phyloP scores from a whole-genome alignment of 2,329 filamentous ascomycete species.

The Scytalidium sp. region DNA sequence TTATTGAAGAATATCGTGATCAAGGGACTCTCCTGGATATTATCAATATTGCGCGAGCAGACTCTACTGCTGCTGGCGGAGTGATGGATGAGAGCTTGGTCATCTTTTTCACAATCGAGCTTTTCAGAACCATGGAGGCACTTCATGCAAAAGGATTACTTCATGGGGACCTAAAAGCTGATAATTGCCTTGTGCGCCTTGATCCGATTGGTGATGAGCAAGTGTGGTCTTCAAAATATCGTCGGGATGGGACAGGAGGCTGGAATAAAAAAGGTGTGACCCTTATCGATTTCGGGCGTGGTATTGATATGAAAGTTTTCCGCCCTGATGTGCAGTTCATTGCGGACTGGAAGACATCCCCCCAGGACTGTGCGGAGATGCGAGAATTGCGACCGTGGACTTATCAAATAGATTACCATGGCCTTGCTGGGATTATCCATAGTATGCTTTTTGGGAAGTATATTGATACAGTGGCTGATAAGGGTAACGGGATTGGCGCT shows the following conservation, averaged over 20 bases:
- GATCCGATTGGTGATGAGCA: constrained; percentile 48
- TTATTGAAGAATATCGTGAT: constrained; percentile 82
- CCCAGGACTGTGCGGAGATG: constrained; percentile 93
- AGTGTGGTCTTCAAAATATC: constrained; percentile 62
- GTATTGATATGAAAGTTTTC: constrained; percentile 91
- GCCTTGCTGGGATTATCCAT: constrained; percentile 84
- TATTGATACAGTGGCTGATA: constrained; percentile 71
- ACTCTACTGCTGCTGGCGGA: constrained; percentile 52
- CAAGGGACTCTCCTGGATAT: constrained; percentile 95
- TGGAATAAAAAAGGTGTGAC: constrained; percentile 79
- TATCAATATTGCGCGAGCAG: constrained; percentile 78
- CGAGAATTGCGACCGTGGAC: constrained; percentile 93
- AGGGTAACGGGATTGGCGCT: constrained; percentile 50
- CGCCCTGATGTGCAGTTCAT: constrained; percentile 76
- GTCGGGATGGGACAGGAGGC: constrained; percentile 68
- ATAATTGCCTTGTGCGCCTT: constrained; percentile 90
- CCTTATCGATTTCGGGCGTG: constrained; percentile 92
- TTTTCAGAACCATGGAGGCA: constrained; percentile 85
- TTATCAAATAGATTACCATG: constrained; percentile 95
- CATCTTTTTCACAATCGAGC: constrained; percentile 94
- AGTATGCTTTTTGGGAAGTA: constrained; percentile 91
- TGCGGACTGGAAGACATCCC: constrained; percentile 88
- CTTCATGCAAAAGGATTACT: constrained; percentile 77
- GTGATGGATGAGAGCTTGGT: constrained; percentile 87
- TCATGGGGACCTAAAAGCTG: constrained; percentile 92